Evolutionary conservation across 1,284 basidiomycete species (phyloP), one percentile per base, ranked within the genome.

Genomic region (Omphalotus olearius): DNA sequence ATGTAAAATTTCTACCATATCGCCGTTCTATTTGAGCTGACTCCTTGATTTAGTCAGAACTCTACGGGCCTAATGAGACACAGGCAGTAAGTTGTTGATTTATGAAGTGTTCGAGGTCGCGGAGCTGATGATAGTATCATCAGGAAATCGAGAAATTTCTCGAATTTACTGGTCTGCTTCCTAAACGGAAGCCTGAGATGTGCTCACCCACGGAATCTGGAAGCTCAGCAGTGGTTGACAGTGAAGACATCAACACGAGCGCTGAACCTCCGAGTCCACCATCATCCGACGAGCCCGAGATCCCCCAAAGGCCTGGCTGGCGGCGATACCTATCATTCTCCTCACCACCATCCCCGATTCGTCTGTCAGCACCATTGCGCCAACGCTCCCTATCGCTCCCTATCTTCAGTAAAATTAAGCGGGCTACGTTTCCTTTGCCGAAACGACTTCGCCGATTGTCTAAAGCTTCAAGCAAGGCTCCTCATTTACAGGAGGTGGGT

Each of bases 131-230:
- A n/a, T n/a, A n/a, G 9, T 2, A 14, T 25, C 13, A 25, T 28
- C n/a, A 52, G 51, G 51, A 52, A 33, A 37, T 52, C 16, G 51
- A 52, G 28, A 45, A 47, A 13, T 52, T 52, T 30, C 40, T 52
- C 3, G 51, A 52, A 23, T 52, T 52, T 14, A 47, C 51, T 2
- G 51, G 28, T n/a, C 40, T 52, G 2, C 39, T 52, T 6, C 45
- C 51, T 2, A 52, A 36, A 25, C 45, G 51, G 6, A 9, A 33
- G 30, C 30, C 30, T 33, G 30, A 33, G 30, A 13, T 33, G 30
- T 33, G 30, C 7, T 23, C 23, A 23, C 23, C 23, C 23, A 23
- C 23, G 5, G 7, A 33, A 3, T 9, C 3, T 10, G 30, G 9
- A 4, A 33, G 4, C 30, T 33, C 13, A 10, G 30, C 7, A 13